Evolutionary conservation across 2,329 filamentous ascomycete species (phyloP).

Genomic region (Phoma sp.): DNA sequence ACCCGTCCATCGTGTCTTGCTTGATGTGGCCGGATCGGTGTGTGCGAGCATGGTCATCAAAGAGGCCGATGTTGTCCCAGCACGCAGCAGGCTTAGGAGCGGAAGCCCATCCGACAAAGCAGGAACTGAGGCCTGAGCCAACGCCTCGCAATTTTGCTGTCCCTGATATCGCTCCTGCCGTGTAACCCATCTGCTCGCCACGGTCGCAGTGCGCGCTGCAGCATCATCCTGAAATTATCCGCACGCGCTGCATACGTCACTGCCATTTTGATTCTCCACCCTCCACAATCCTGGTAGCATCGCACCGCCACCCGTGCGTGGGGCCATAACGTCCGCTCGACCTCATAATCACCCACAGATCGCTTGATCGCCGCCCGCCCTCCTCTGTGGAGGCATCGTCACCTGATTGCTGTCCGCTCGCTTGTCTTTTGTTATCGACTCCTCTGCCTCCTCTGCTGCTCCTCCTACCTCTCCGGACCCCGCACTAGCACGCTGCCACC

Average conservation of each 20-base stretch:
- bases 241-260: conserved; percentile 28
- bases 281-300: conserved; percentile 21
- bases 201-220: conserved; percentile 6
- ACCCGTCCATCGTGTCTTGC: conserved; percentile 24
- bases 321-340: conserved; percentile 26
- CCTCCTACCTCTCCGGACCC: conserved; percentile 18
- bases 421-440: conserved; percentile 18
- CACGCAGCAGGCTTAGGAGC: neutral
- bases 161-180: conserved; percentile 6
- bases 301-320: conserved; percentile 30
- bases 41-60: conserved; percentile 9
- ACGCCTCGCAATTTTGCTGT: conserved; percentile 3
- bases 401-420: conserved; percentile 16
- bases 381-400: conserved; percentile 23
- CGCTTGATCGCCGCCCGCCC: conserved; percentile 23
- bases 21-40: conserved; percentile 22
- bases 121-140: conserved; percentile 13
- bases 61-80: conserved; percentile 2
- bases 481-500: conserved; percentile 24
- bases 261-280: conserved; percentile 19
- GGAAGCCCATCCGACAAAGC: conserved; percentile 15
- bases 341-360: conserved; percentile 23
- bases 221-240: conserved; percentile 28
- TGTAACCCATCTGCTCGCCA: conserved; percentile 9
- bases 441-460: conserved; percentile 7